Evolutionary conservation across 140 eudicot species (phyloP), one percentile per base, ranked within the genome.

Genomic region (Cichorium intybus): DNA sequence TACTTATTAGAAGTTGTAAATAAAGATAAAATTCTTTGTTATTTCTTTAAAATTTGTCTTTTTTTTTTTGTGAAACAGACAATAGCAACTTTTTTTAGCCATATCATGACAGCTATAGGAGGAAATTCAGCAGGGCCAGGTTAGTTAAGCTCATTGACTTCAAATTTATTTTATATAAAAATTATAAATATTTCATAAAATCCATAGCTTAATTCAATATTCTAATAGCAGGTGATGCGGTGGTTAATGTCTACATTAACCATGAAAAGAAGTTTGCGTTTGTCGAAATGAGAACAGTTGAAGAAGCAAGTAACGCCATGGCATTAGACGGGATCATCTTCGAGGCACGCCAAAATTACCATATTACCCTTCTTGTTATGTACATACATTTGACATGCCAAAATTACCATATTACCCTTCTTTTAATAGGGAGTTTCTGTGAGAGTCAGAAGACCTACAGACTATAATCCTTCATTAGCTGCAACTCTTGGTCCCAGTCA

Each of bases 271-370:
- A 91, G 82, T 91, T 91, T 77, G 97, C 97, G 31, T 91, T 91
- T 85, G 97, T 91, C 77, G 97, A 91, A 84, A 91, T 91, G 97
- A 91, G 97, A 83, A 80, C 97, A 0, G 97, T 91, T 78, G 97
- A 91, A 79, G 97, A 91, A 82, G 97, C 97, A 63, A 87, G 96
- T 72, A 91, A 91, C 56, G 97, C 97, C 15, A 91, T 91, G 97
- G 82, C 97, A 43, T 75, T 87, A 27, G 97, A 91, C 67, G 97
- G 97, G 49, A 79, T 91, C 75, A 73, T 85, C 58, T 91, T 87
- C 26, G 97, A 91, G 97, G 97, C 73, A 77, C 71, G 80, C 51
- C 33, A 53, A 31, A 77, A 24, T 60, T 4, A 53, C 58, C 45
- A 22, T 57, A 15, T 43, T 15, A 52, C 33, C 60, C 24, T 16